Evolutionary conservation across 2,329 filamentous ascomycete genomes (phyloP).

Genomic region (Endothia cerciana): DNA sequence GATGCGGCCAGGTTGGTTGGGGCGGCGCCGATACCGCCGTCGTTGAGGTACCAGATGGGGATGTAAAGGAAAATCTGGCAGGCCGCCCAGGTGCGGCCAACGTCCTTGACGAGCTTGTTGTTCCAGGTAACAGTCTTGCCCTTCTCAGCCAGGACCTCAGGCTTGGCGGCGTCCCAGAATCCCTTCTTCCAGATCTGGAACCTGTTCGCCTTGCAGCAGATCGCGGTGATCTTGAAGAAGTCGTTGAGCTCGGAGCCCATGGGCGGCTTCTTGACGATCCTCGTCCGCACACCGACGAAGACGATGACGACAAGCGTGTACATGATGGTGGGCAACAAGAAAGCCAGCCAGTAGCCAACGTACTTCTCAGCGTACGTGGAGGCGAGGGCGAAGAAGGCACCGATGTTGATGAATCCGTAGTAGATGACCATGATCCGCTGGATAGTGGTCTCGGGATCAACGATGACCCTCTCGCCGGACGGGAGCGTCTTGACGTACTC

Average conservation of each 20-base stretch:
- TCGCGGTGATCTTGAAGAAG: conserved; percentile 57
- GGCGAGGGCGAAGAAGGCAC: conserved; percentile 60
- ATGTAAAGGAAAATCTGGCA: conserved; percentile 47
- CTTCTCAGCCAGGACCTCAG: conserved; percentile 51
- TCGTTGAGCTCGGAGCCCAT: conserved; percentile 68
- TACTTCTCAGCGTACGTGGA: conserved; percentile 79
- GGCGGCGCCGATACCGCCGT: conserved; percentile 44
- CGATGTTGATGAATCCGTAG: conserved; percentile 69
- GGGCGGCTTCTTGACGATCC: conserved; percentile 60
- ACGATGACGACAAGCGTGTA: conserved; percentile 64
- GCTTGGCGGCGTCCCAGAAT: conserved; percentile 65
- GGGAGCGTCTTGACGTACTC: conserved; percentile 47
- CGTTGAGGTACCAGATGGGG: conserved; percentile 45
- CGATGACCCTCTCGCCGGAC: conserved; percentile 49
- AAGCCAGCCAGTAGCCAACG: conserved; percentile 76
- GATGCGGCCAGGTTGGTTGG: conserved; percentile 44
- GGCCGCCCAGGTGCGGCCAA: conserved; percentile 54
- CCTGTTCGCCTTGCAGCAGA: conserved; percentile 56
- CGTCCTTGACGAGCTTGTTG: conserved; percentile 69
- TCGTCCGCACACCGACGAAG: conserved; percentile 59
- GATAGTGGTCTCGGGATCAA: conserved; percentile 50
- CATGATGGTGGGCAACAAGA: conserved; percentile 52
- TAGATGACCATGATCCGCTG: conserved; percentile 55
- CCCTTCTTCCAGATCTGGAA: conserved; percentile 57
- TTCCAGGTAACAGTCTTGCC: conserved; percentile 61